Evolutionary conservation across 176 grass and related monocot species (phyloP).

Genomic region (Juncus inflexus): DNA sequence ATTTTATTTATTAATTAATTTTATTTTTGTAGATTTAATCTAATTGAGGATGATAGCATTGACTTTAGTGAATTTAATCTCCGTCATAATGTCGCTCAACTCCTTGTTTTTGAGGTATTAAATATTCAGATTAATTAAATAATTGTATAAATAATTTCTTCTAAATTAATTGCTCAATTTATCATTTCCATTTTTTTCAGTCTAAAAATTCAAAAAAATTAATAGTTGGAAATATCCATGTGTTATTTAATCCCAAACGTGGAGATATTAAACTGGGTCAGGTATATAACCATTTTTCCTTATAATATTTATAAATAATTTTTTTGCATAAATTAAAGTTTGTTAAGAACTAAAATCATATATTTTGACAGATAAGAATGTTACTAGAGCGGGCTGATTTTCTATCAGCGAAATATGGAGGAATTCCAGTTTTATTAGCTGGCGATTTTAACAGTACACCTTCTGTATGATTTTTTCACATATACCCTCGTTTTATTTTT

Average conservation of each 20-base stretch:
- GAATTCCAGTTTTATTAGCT: conserved; percentile 81
- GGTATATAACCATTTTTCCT: conserved; percentile 43
- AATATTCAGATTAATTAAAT: conserved; percentile 2
- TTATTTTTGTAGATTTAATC: conserved; percentile 49
- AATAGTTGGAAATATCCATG: conserved; percentile 82
- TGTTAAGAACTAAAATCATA: neutral
- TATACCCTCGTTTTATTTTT: conserved; percentile 6
- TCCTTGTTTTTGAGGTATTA: conserved; percentile 85
- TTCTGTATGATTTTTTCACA: conserved; percentile 41
- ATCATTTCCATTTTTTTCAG: conserved; percentile 28
- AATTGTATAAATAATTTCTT: neutral
- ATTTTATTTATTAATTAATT: too few species aligned
- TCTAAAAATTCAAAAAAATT: conserved; percentile 47
- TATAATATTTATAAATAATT: conserved; percentile 1
- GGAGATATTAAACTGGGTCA: conserved; percentile 93
- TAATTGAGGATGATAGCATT: conserved; percentile 79
- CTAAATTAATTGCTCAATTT: conserved; percentile 2
- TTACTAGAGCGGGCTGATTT: conserved; percentile 53
- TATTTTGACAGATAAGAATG: conserved; percentile 55
- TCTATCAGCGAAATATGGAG: conserved; percentile 74
- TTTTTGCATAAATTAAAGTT: neutral
- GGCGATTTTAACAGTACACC: conserved; percentile 98
- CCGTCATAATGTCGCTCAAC: conserved; percentile 83
- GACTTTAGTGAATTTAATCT: conserved; percentile 79
- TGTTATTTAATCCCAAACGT: conserved; percentile 79